Evolutionary conservation across 1,284 basidiomycete species (phyloP), one percentile per base, ranked within the genome.

Genomic region (Leucoagaricus sp.): DNA sequence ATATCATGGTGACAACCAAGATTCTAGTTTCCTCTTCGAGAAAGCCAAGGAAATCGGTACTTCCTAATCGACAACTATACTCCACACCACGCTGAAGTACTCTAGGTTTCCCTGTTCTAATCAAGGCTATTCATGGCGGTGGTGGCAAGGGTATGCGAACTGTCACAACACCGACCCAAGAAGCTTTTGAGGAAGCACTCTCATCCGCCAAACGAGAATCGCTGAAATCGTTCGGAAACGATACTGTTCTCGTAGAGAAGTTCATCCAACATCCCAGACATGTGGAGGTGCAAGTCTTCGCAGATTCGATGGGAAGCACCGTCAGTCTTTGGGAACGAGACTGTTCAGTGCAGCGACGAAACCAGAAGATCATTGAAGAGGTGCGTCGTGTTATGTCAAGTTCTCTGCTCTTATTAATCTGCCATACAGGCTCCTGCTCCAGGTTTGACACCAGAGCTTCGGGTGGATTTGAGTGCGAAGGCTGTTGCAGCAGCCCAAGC

Each of bases 131-230:
- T 45, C 93, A 97, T 72, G 96, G 96, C 26, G 96, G 96, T 53
- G 96, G 96, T 57, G 96, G 96, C 15, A 94, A 97, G 69, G 96
- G 96, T 60, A 98, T 98, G 96, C 89, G 95, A 59, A 88, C 89
- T 25, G 96, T 97, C 57, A 85, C 87, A 34, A 91, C 93, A 5
- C 79, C 80, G 25, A 75, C 81, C 0, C 71, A 78, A 7, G 74
- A 72, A 28, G 86, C 88, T 29, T 95, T 96, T 63, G 71, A 80
- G 55, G 89, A 94, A 60, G 89, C 92, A 17, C 78, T 97, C 1
- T 82, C 82, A 41, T 91, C 90, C 26, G 96, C 95, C 0, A 86
- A 93, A 69, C 84, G 96, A 42, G 96, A 98, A 72, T 91, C 93
- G 0, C 69, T 81, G 51, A 95, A 95, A 72, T 81, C 87, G 2